phyloP scores from a whole-genome alignment of 140 eudicot species.

The Flaveria floridana region DNA sequence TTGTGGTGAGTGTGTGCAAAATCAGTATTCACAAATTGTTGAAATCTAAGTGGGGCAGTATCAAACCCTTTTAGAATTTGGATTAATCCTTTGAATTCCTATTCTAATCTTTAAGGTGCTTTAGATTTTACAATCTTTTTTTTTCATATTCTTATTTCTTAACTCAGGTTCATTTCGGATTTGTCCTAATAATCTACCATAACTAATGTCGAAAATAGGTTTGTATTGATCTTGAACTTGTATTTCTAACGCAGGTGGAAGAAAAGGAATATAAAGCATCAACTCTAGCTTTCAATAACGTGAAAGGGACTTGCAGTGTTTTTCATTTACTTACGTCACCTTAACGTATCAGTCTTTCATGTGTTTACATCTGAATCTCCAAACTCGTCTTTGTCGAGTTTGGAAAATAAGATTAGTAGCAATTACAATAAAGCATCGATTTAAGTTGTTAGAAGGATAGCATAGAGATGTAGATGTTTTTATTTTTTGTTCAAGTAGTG shows the following conservation, averaged over 20 bases:
- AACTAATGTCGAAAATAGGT: neutral
- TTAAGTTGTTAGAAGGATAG: no score
- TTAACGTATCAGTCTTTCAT: neutral
- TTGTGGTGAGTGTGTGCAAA: neutral
- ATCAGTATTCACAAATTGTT: neutral
- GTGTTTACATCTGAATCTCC: neutral
- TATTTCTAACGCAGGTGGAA: slow-evolving; percentile 27
- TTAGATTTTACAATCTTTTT: no score
- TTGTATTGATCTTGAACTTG: neutral
- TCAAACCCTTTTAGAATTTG: neutral
- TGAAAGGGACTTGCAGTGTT: neutral
- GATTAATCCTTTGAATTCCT: no score
- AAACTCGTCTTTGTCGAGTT: neutral
- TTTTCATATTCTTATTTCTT: neutral
- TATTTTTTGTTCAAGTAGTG: no score
- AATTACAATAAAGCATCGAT: no score
- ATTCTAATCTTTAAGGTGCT: no score
- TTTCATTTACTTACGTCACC: neutral
- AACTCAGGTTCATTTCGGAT: neutral
- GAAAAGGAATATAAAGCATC: slow-evolving; percentile 22
- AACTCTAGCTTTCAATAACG: neutral
- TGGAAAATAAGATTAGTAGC: no score
- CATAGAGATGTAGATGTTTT: no score
- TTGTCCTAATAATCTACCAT: neutral
- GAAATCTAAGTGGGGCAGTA: neutral